Evolutionary conservation across 2,329 filamentous ascomycete genomes (phyloP).

Genomic region (Cercospora nicotianae): DNA sequence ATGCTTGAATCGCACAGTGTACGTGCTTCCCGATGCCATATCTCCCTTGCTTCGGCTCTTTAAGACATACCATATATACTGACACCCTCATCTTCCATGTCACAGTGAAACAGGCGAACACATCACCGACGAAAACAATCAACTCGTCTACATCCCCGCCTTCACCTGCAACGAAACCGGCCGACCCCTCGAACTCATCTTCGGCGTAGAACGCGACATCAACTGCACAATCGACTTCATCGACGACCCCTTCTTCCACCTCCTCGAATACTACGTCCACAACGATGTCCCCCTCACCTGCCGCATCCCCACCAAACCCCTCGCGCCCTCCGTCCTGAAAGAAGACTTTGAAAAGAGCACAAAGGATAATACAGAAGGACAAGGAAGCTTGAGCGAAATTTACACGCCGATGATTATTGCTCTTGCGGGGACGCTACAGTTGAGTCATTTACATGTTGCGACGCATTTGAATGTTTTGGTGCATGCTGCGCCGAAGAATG

Average conservation of each 20-base stretch:
- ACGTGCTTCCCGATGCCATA: slow-evolving; percentile 26
- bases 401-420: slow-evolving; percentile 87
- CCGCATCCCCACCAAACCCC: slow-evolving; percentile 78
- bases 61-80: neutral
- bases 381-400: slow-evolving; percentile 42
- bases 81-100: neutral
- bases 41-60: slow-evolving; percentile 9
- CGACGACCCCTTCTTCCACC: slow-evolving; percentile 78
- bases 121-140: slow-evolving; percentile 74
- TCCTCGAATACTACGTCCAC: slow-evolving; percentile 97
- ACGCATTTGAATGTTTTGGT: slow-evolving; percentile 87
- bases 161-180: slow-evolving; percentile 85
- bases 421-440: slow-evolving; percentile 82
- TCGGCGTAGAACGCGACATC: slow-evolving; percentile 75
- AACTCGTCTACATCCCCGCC: slow-evolving; percentile 91
- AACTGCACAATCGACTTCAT: slow-evolving; percentile 82
- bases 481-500: slow-evolving; percentile 60
- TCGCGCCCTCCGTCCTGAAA: slow-evolving; percentile 44
- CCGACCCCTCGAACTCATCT: slow-evolving; percentile 78
- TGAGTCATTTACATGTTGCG: slow-evolving; percentile 85
- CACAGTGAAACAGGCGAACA: slow-evolving; percentile 81
- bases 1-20: slow-evolving; percentile 56
- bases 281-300: slow-evolving; percentile 91
- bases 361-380: slow-evolving; percentile 40
- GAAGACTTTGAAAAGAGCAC: slow-evolving; percentile 37